Percentiles rank a stretch among this genome's conserved stretches.
Conservation (phyloP, 73 alveolate species). For the Blepharisma stoltei region DNA sequence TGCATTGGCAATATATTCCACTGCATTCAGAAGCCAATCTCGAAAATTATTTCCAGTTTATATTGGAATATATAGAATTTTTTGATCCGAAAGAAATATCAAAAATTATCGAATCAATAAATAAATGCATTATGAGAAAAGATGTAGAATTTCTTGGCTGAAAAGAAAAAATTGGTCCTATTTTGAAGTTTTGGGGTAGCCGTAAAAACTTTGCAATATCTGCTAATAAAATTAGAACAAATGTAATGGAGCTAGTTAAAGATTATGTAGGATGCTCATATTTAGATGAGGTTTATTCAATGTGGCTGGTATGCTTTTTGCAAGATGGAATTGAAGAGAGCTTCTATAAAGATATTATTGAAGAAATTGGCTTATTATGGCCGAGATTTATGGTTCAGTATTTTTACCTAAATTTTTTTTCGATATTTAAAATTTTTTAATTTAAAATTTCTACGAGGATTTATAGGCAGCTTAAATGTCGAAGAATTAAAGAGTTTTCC, state of each 20-base stretch:
- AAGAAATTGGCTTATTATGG: not conserved
- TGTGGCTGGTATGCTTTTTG: slow-evolving; percentile 5
- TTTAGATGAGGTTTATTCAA: not conserved
- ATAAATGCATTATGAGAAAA: not conserved
- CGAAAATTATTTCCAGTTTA: too few relatives aligned
- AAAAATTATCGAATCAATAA: not conserved
- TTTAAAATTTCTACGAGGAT: too few relatives aligned
- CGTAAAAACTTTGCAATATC: not conserved
- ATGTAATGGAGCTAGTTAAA: not conserved
- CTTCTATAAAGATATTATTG: not conserved
- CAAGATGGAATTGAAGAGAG: not conserved
- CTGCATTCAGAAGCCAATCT: not conserved
- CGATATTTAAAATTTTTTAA: too few relatives aligned
- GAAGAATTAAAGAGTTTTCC: too few relatives aligned
- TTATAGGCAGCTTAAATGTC: too few relatives aligned
- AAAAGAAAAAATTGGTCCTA: not conserved
- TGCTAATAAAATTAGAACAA: not conserved
- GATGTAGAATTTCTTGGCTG: not conserved
- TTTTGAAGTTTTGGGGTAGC: not conserved
- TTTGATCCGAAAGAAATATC: not conserved
- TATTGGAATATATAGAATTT: too few relatives aligned
- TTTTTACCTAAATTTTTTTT: too few relatives aligned
- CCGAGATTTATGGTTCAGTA: too few relatives aligned
- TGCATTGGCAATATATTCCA: not conserved
- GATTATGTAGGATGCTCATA: not conserved